Conservation (phyloP, 2,329 filamentous ascomycete genomes). For the Penicillium concentricum region DNA sequence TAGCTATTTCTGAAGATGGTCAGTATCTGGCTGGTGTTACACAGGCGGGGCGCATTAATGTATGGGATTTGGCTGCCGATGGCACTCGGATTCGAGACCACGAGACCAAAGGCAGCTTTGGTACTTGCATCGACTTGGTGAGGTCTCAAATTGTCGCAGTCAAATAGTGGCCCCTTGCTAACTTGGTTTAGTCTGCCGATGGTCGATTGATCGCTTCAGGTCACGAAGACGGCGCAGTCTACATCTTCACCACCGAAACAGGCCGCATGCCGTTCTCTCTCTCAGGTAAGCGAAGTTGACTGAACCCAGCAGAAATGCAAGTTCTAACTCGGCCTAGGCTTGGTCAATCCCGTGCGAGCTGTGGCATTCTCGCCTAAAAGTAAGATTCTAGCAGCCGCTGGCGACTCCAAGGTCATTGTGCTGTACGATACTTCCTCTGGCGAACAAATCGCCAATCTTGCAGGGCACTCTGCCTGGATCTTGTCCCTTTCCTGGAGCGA, state of each 20-base stretch:
- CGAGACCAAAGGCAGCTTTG: conserved; percentile 91
- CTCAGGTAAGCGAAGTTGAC: conserved; percentile 57
- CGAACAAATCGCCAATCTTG: conserved; percentile 84
- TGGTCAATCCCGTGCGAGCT: conserved; percentile 81
- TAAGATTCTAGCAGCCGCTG: conserved; percentile 81
- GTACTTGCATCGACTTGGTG: conserved; percentile 79
- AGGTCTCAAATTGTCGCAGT: conserved; percentile 16
- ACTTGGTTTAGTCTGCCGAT: conserved; percentile 57
- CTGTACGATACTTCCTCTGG: conserved; percentile 91
- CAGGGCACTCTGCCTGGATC: conserved; percentile 81
- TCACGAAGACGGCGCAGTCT: conserved; percentile 87
- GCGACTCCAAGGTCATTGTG: conserved; percentile 83
- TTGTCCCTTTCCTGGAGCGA: conserved; percentile 89
- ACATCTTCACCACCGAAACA: conserved; percentile 92
- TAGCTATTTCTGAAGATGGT: conserved; percentile 81
- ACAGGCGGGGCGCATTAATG: conserved; percentile 81
- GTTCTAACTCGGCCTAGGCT: conserved; percentile 53
- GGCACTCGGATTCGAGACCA: conserved; percentile 72
- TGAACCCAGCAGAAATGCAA: not conserved
- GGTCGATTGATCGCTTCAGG: conserved; percentile 86
- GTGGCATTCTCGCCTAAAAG: conserved; percentile 85
- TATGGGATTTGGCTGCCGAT: conserved; percentile 69
- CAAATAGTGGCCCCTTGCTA: not conserved
- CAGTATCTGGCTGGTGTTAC: conserved; percentile 82
- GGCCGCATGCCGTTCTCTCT: conserved; percentile 82